Evolutionary conservation across 1,284 basidiomycete genomes (phyloP), one percentile per base, ranked within the genome.

Genomic region (Pyrrhoderma lamaoense): DNA sequence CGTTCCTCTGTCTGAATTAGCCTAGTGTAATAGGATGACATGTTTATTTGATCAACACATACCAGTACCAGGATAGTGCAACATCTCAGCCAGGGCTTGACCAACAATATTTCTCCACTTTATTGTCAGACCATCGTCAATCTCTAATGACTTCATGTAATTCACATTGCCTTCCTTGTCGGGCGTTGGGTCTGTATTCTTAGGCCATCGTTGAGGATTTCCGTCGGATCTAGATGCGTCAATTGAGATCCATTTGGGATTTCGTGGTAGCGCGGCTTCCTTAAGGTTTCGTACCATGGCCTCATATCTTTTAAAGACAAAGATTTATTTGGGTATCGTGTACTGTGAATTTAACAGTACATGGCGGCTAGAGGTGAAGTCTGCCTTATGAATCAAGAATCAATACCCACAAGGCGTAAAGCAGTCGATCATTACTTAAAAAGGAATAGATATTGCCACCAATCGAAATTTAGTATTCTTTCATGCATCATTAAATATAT

Each of bases 91-190:
- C 7, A 88, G 64, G 23, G 77, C 75, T 36, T 70, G 66, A 1
- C 73, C 88, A 23, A 81, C 70, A 34, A 67, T 62, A 3, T 70
- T 61, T 36, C 86, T 73, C 87, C 87, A 90, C 60, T 75, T 75
- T 37, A 83, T 65, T 36, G 68, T 60, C 13, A 72, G 61, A 19
- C 69, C 61, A 44, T 82, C 75, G 39, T 82, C 75, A 13, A 75
- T 56, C 3, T 61, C 62, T 0, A 84, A 62, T 0, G 69, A 69
- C 11, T 76, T 70, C 75, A 82, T 82, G 64, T 66, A 89, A 60
- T 89, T 89, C 25, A 89, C 79, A 47, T 79, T 67, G 2, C 83
- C 82, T 3, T 79, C 76, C 7, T 51, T 42, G 58, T 83, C 80
- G 8, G 84, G 70, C 2, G 70, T 59, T 49, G 68, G 65, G 9